phyloP scores from a whole-genome alignment of 2,329 filamentous ascomycete genomes.

The Fusarium anthophilum region DNA sequence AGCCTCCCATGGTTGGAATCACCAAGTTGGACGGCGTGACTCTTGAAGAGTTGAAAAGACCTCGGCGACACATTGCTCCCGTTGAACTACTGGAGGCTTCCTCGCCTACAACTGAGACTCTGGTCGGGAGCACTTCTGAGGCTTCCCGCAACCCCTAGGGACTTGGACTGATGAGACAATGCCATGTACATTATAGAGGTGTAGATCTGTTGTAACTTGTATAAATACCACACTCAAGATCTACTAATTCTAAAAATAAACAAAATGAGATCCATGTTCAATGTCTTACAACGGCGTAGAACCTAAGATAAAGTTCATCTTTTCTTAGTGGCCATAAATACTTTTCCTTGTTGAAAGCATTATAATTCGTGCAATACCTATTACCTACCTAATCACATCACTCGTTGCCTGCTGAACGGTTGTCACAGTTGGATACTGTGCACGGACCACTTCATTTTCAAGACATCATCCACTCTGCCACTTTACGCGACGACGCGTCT shows the following conservation, averaged over 20 bases:
- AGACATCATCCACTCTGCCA: conserved; percentile 49
- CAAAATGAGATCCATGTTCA: neutral
- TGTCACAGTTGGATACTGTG: neutral
- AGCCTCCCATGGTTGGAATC: conserved; percentile 88
- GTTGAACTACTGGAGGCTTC: conserved; percentile 49
- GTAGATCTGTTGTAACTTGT: conserved; percentile 39
- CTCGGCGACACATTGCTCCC: conserved; percentile 72
- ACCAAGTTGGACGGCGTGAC: conserved; percentile 90
- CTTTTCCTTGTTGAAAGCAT: neutral
- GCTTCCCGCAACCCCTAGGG: conserved; percentile 45
- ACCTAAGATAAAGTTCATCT: neutral
- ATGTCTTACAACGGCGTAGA: neutral
- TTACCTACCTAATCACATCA: neutral
- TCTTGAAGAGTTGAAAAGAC: conserved; percentile 82
- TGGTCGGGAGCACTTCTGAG: conserved; percentile 47
- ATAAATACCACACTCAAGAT: conserved; percentile 37
- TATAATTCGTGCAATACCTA: neutral
- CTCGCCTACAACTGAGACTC: conserved; percentile 46
- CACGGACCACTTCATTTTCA: conserved; percentile 36
- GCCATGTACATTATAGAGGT: conserved; percentile 39
- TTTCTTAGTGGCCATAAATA: neutral
- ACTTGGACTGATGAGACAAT: conserved; percentile 6
- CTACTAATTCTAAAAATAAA: neutral
- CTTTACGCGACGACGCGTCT: conserved; percentile 54
- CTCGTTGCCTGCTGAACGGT: conserved; percentile 29